Evolutionary conservation across 352 stramenopile genomes (phyloP), one percentile per base, ranked within the genome.

Genomic region (Sclerospora graminicola): DNA sequence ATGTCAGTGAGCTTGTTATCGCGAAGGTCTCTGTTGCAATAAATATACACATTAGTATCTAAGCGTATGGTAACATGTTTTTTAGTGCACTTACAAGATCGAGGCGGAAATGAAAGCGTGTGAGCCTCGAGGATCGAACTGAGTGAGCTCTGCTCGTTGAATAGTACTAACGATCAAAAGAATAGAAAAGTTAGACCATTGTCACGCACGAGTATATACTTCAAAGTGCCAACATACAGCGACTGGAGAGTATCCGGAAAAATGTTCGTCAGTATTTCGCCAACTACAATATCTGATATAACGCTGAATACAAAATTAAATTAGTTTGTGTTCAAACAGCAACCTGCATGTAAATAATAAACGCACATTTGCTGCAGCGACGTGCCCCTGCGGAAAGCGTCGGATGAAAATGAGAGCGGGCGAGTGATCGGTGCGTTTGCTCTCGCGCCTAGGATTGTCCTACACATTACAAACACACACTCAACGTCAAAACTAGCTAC

Each of bases 1-100:
- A 89, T 86, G 13, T 71, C 57, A 0, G 76, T 71, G 11, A 89
- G 44, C 18, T 57, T 24, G 27, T 89, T 89, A 48, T 84, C 60
- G 31, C 63, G 58, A 41, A 89, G 48, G 41, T 89, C 73, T 49
- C 76, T 89, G 41, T 33, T 39, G 7, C 19, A 35, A 28, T 2
- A 46, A 39, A 15, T 8, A 16, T 18, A 7, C 6, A 15, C 11
- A 19, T 58, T 28, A 65, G 35, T 5, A 51, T 28, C 10, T 23
- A 11, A 20, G 43, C 11, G n/a, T 20, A 1, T 21, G 1, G 2
- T n/a, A 15, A 26, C 11, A 6, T 26, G 27, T 21, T 21, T 8
- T 7, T 27, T 32, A 24, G 35, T 20, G 15, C 7, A 78, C 72
- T 49, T 65, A 88, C 76, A 88, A 63, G 0, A 55, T 52, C 15